Evolutionary conservation across 257 asterid species (phyloP), one percentile per base, ranked within the genome.

Genomic region (Solanum gracilifrons): DNA sequence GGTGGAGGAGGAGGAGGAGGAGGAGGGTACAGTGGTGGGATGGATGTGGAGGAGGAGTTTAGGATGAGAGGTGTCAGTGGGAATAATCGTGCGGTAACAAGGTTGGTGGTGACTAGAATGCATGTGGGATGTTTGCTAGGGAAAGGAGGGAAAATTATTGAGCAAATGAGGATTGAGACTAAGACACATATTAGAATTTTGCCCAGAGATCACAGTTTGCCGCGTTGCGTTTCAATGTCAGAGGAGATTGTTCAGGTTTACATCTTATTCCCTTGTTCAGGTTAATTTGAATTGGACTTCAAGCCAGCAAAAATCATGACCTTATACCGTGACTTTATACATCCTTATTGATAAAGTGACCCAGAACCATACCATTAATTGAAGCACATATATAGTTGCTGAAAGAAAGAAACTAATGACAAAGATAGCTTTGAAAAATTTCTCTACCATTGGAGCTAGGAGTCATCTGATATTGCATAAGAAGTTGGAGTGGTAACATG

Each of bases 241-340:
- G 99, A 97, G 93, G 99, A 97, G 95, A 97, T 95, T 93, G 99
- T 95, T 93, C 99, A 97, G 98, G 99, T 97, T 92, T 85, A 88
- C 41, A 43, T 76, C 55, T 75, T 89, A 84, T 86, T 82, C 79
- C 86, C 85, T 87, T 84, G 75, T 84, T 84, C 39, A 84, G 62
- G 37, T 76, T 31, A 85, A 69, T 55, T 71, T 29, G 77, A 75
- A 46, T 68, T 69, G 71, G 83, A 85, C 80, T 85, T 64, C 87
- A 66, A 27, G 60, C 55, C 77, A 36, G 36, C 69, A n/a, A 85
- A 66, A 85, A 15, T 13, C 21, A 15, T 36, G 74, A 68, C 82
- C 41, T 41, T 85, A 48, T 39, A 69, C 60, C 6, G 29, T 48
- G 29, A 82, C 43, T 31, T 31, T 82, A 12, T 82, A 51, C 43